These are phyloP conservation scores for Lactarius trivialis DNA, from an alignment of 768 basidiomycete species.

Conservation along the genomic window DNA sequence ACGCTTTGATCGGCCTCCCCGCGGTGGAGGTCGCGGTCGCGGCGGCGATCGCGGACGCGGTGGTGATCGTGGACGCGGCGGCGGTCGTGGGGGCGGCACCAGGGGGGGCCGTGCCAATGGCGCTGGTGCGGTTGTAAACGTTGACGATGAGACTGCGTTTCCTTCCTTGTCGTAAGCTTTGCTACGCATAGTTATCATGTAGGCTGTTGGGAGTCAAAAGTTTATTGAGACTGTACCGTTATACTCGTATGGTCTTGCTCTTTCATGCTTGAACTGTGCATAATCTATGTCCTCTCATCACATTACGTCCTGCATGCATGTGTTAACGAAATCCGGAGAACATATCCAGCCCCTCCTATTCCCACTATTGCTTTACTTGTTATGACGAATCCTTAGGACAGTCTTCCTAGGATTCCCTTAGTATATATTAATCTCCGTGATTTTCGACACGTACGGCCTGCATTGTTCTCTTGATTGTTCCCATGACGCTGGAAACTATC, in stretches of 20 bases:
- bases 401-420: no score
- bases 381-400: no score
- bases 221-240: slow-evolving; percentile 23
- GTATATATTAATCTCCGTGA: neutral
- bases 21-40: slow-evolving; percentile 44
- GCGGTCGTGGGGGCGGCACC: slow-evolving; percentile 38
- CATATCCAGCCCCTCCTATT: no score
- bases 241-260: slow-evolving; percentile 20
- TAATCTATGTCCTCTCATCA: slow-evolving; percentile 16
- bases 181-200: slow-evolving; percentile 9
- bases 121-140: slow-evolving; percentile 47
- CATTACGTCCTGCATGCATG: neutral
- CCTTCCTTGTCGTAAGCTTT: slow-evolving; percentile 61
- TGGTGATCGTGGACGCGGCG: slow-evolving; percentile 36
- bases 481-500: slow-evolving; percentile 50
- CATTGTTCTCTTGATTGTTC: neutral
- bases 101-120: slow-evolving; percentile 38
- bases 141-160: slow-evolving; percentile 83
- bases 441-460: neutral
- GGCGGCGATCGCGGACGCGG: slow-evolving; percentile 43
- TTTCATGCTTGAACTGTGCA: slow-evolving; percentile 19
- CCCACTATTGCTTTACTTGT: no score
- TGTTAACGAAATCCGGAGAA: neutral
- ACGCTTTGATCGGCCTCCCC: slow-evolving; percentile 75
- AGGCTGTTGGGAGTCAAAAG: slow-evolving; percentile 18